Conservation (phyloP, 208 protist species). For the Crithidia bombi region DNA sequence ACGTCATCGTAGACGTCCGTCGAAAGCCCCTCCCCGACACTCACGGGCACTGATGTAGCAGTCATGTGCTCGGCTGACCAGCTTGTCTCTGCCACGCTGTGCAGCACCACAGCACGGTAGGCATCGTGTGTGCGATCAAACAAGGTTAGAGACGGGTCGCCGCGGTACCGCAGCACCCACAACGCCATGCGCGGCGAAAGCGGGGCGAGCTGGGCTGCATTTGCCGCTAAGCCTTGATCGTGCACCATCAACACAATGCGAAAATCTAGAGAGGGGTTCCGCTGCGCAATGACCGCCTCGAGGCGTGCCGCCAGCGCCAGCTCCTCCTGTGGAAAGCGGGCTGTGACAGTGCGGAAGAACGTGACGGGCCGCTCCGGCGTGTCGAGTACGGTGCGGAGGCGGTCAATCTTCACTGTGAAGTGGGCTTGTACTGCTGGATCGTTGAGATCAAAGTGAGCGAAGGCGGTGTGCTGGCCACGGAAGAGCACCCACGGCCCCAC, state of each 20-base stretch:
- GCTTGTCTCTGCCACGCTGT: conserved; percentile 49
- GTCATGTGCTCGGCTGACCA: conserved; percentile 34
- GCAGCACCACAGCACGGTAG: conserved; percentile 52
- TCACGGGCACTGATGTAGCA: background rate
- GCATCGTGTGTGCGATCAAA: conserved; percentile 57
- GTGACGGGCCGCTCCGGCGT: conserved; percentile 42
- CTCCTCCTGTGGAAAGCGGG: conserved; percentile 60
- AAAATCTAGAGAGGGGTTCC: conserved; percentile 58
- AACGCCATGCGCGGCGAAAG: conserved; percentile 57
- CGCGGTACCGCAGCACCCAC: conserved; percentile 60
- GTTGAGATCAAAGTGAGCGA: conserved; percentile 85
- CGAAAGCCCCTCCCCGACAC: background rate
- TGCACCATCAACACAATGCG: conserved; percentile 71
- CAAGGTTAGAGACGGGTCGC: conserved; percentile 35
- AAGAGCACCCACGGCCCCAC: conserved; percentile 81
- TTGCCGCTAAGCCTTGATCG: conserved; percentile 54
- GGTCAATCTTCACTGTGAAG: conserved; percentile 60
- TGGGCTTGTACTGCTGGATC: conserved; percentile 48
- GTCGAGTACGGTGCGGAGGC: conserved; percentile 56
- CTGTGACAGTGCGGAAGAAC: conserved; percentile 80
- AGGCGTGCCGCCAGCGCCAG: conserved; percentile 42
- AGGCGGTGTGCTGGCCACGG: conserved; percentile 78
- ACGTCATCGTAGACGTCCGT: conserved; percentile 30
- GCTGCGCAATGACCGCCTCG: conserved; percentile 40
- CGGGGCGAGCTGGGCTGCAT: conserved; percentile 49